Evolutionary conservation across 2,329 filamentous ascomycete species (phyloP).

Genomic region (Fusarium globosum): DNA sequence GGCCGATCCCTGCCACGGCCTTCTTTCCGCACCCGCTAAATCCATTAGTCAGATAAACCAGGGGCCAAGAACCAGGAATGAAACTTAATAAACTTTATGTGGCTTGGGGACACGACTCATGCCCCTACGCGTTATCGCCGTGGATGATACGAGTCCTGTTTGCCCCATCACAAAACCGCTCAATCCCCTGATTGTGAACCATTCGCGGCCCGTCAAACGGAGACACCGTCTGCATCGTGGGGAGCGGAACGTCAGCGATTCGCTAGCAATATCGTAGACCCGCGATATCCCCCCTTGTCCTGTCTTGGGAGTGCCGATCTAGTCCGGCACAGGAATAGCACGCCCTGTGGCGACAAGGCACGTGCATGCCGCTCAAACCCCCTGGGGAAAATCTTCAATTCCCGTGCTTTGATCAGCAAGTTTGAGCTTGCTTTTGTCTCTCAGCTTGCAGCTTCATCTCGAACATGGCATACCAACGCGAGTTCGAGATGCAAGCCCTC

Average conservation of each 20-base stretch:
- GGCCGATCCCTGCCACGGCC: background rate
- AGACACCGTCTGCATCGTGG: background rate
- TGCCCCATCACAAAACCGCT: background rate
- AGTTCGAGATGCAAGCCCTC: conserved; percentile 32
- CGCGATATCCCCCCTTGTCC: background rate
- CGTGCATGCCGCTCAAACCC: conserved; percentile 6
- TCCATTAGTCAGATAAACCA: background rate
- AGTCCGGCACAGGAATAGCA: conserved; percentile 3
- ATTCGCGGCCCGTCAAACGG: background rate
- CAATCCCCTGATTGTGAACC: background rate
- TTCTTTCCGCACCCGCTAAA: background rate
- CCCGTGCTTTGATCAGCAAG: background rate
- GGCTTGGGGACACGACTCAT: background rate
- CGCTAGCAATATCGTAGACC: background rate
- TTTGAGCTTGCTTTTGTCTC: background rate
- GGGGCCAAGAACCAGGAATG: background rate
- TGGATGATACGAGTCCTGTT: background rate
- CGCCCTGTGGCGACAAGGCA: conserved; percentile 10
- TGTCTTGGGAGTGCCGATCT: background rate
- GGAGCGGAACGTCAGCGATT: conserved; percentile 10
- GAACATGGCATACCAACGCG: conserved; percentile 41
- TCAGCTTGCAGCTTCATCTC: background rate
- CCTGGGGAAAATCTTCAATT: conserved; percentile 14
- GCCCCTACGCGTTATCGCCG: background rate
- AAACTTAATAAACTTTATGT: background rate